Evolutionary conservation across 2,329 filamentous ascomycete genomes (phyloP).

Genomic region (Apiospora kogelbergensis): DNA sequence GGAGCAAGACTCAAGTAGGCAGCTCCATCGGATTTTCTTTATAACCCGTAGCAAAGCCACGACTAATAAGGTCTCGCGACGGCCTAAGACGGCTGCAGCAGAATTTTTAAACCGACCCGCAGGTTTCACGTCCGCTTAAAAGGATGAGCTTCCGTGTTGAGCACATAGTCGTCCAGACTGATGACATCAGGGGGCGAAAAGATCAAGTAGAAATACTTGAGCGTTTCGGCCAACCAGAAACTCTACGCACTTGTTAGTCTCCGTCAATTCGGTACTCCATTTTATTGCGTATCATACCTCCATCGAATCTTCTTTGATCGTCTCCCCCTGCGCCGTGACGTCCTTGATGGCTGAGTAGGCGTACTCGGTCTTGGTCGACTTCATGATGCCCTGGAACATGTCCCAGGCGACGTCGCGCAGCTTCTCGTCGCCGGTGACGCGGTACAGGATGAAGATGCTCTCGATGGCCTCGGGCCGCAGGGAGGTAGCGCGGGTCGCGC

Average conservation of each 20-base stretch:
- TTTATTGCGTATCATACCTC: slow-evolving; percentile 39
- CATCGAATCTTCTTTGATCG: slow-evolving; percentile 25
- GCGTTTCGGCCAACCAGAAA: slow-evolving; percentile 73
- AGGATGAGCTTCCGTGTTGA: slow-evolving; percentile 56
- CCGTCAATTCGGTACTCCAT: no score
- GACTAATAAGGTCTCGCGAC: no score
- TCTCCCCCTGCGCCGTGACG: slow-evolving; percentile 20
- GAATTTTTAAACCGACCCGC: not conserved
- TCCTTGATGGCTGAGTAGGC: slow-evolving; percentile 26
- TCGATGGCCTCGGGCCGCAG: slow-evolving; percentile 32
- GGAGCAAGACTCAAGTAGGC: no score
- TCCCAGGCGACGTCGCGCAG: slow-evolving; percentile 25
- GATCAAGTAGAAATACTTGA: slow-evolving; percentile 75
- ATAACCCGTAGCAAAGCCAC: no score
- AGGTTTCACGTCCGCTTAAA: slow-evolving; percentile 31
- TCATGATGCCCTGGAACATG: slow-evolving; percentile 28
- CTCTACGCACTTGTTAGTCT: slow-evolving; percentile 35
- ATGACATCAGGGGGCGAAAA: slow-evolving; percentile 64
- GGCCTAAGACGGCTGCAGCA: no score
- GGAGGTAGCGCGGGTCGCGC: slow-evolving; percentile 24
- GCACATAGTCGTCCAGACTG: slow-evolving; percentile 67
- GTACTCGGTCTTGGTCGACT: slow-evolving; percentile 23
- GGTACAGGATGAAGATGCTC: slow-evolving; percentile 29
- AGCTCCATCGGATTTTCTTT: no score
- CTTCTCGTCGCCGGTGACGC: slow-evolving; percentile 22